Evolutionary conservation across 176 grass and related monocot genomes (phyloP), one percentile per base, ranked within the genome.

Genomic region (Oryza officinalis): DNA sequence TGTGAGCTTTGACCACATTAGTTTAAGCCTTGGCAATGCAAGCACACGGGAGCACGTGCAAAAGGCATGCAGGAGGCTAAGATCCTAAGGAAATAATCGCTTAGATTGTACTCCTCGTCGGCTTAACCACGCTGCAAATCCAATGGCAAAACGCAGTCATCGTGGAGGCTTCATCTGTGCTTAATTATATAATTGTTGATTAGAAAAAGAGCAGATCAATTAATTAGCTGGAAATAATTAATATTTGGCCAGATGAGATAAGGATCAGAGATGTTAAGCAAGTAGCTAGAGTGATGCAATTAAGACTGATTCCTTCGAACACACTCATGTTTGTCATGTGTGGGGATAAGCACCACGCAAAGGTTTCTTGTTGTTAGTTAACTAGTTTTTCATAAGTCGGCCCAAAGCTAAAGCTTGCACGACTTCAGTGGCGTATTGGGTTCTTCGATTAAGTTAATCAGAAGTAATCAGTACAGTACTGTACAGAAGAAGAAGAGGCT

Each of bases 31-130:
- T 12, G 37, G 68, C 20, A 54, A 22, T 22, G 50, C 50, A 57
- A 17, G 77, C 60, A 45, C 70, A 76, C 18, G 31, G 33, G 28
- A 15, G 33, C 59, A 43, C 63, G 78, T 33, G 71, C 33, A 75
- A 64, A 69, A 72, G 54, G 76, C 57, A 80, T 15, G 57, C 41
- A 30, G 8, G 10, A 80, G n/a, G 10, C 61, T 10, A 60, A 78
- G 67, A 88, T 67, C 25, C 33, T 88, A 79, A 18, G 74, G 57
- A 45, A 83, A 60, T 15, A 43, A 79, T 88, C 65, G 13, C 86
- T 50, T 82, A 38, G 30, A 77, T 71, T 37, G 38, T 25, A 86
- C 83, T 78, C 73, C 1, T 77, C 49, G 31, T 64, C 4, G 10
- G 14, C 40, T 54, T 68, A 76, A 76, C 57, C 2, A 71, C 13